phyloP scores from a whole-genome alignment of 2,329 filamentous ascomycete genomes.

The Colletotrichum sp. region DNA sequence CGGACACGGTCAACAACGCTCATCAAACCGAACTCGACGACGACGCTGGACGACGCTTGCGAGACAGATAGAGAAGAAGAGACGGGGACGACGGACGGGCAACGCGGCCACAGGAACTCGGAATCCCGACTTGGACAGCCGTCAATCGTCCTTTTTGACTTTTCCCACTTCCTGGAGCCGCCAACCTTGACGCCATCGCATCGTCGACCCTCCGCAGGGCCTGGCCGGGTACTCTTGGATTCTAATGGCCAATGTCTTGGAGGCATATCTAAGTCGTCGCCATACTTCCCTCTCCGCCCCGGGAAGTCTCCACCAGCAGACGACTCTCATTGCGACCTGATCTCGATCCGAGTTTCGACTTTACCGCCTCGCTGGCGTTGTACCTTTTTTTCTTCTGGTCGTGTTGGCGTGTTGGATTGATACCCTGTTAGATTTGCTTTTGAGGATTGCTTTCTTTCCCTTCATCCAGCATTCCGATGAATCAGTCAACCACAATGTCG shows the following conservation, averaged over 20 bases:
- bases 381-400: neutral
- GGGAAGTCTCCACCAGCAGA: neutral
- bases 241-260: slow-evolving; percentile 16
- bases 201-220: neutral
- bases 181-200: neutral
- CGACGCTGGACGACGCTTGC: neutral
- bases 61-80: neutral
- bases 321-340: neutral
- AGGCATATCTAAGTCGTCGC: neutral
- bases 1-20: neutral
- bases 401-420: neutral
- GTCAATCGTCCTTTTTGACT: neutral
- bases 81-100: neutral
- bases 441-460: neutral
- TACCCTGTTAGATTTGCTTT: neutral
- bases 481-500: slow-evolving; percentile 23
- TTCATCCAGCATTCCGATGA: neutral
- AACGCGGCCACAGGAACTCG: neutral
- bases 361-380: neutral
- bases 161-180: neutral
- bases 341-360: neutral
- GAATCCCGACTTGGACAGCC: neutral
- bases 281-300: neutral
- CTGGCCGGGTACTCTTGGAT: neutral
- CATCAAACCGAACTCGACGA: neutral